Evolutionary conservation across 2,329 filamentous ascomycete species (phyloP), one percentile per base, ranked within the genome.

Genomic region (Trichophyton verrucosum): DNA sequence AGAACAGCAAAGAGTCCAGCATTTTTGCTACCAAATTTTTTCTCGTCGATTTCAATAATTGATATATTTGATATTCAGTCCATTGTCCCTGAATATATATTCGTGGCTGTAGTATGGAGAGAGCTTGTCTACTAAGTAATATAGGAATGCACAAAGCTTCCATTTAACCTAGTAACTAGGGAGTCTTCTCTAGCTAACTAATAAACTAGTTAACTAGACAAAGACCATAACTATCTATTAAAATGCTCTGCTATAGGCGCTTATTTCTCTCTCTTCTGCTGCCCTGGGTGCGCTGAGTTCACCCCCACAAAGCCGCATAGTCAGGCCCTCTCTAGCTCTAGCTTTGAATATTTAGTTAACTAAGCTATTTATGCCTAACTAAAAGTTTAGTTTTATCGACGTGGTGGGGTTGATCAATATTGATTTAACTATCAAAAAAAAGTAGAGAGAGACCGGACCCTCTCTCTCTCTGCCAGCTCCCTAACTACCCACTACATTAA

Each of bases 311-410:
- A 8, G 15, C 40, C n/a, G 40, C 40, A 44, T 8, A 3, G n/a
- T 44, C 15, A 44, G n/a, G n/a, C 1, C 11, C 33, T 44, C 4
- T 44, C n/a, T 17, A 44, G 40, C n/a, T 44, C 49, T 38, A 36
- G 51, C 7, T 44, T 36, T 30, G 27, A 6, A 33, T 53, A 7
- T 33, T 53, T 53, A 53, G 47, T 20, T 27, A n/a, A 30, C 27
- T 7, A 30, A 30, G 27, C 27, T 30, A 30, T 30, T 30, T 30
- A 30, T 30, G 27, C 27, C 27, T 55, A 5, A 27, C 49, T 30
- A 27, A 55, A 55, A 55, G 27, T 55, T 55, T 55, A 55, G 51
- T 36, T 55, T 17, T 36, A 55, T 55, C 51, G 24, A 11, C 51
- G 27, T 55, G 51, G 51, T 55, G 51, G 51, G 51, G 51, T 55